Conservation (phyloP, 176 grass and related monocot species). For the Pontederia crassipes region DNA sequence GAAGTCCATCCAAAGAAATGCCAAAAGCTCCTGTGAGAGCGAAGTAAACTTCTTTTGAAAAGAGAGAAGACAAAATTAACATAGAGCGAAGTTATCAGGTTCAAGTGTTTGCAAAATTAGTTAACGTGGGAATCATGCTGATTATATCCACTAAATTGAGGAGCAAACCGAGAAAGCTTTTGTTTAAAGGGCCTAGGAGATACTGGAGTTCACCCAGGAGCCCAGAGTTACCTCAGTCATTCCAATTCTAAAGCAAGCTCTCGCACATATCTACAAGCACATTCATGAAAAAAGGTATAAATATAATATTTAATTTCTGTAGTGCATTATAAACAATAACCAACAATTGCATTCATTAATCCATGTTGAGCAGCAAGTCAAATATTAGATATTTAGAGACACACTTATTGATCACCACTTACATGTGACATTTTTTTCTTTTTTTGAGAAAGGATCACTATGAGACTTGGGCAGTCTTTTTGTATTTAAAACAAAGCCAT, state of each 20-base stretch:
- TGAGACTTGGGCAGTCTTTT: no score
- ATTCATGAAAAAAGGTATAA: slow-evolving; percentile 31
- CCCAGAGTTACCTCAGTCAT: slow-evolving; percentile 87
- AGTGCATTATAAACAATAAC: neutral
- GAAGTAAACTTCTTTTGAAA: neutral
- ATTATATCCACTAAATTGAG: slow-evolving; percentile 97
- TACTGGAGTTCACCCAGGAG: slow-evolving; percentile 74
- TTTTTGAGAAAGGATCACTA: no score
- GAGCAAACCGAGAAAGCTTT: slow-evolving; percentile 88
- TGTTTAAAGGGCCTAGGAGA: slow-evolving; percentile 86
- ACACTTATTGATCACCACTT: no score
- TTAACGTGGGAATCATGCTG: slow-evolving; percentile 92
- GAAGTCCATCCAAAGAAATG: slow-evolving; percentile 95
- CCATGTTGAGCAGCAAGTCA: no score
- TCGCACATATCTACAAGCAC: slow-evolving; percentile 89
- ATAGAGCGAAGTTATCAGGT: neutral
- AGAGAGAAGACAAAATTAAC: slow-evolving; percentile 8
- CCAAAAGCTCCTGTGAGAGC: slow-evolving; percentile 67
- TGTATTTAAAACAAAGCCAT: no score
- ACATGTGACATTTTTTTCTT: no score
- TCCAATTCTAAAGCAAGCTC: slow-evolving; percentile 98
- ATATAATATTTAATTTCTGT: neutral
- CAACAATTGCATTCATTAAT: neutral
- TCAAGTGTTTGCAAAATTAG: neutral
- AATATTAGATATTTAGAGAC: no score